Evolutionary conservation across 352 stramenopile species (phyloP).

Genomic region (Globisporangium abappressorium): DNA sequence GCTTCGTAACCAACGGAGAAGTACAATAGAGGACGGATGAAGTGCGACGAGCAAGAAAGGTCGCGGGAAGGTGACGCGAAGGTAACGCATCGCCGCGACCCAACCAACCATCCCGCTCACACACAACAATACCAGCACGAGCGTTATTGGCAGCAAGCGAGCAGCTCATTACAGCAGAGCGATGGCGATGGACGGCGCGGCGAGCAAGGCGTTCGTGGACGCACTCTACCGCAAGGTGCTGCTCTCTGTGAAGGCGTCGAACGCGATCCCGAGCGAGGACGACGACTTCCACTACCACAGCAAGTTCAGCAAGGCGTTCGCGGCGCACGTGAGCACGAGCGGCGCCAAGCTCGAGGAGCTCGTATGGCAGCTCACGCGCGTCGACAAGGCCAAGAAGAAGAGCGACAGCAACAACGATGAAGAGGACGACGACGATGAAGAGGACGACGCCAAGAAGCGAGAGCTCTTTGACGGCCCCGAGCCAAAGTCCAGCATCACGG

Average conservation of each 20-base stretch:
- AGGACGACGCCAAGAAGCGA: constrained; percentile 32
- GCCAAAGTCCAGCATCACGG: constrained; percentile 66
- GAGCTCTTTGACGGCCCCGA: constrained; percentile 78
- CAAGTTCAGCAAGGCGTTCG: constrained; percentile 69
- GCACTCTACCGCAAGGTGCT: constrained; percentile 75
- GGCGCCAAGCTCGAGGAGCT: constrained; percentile 48
- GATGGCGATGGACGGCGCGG: constrained; percentile 16
- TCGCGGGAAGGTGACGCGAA: constrained; percentile 12
- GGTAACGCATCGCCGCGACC: constrained; percentile 8
- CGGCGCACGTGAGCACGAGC: constrained; percentile 29
- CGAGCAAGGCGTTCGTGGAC: constrained; percentile 42
- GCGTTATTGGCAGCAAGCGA: constrained; percentile 2
- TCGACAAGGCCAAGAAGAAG: constrained; percentile 21
- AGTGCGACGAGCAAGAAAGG: background rate
- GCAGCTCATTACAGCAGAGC: background rate
- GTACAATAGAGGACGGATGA: background rate
- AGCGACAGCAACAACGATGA: constrained; percentile 14
- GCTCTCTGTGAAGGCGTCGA: constrained; percentile 79
- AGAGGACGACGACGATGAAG: constrained; percentile 40
- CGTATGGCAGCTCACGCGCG: constrained; percentile 40
- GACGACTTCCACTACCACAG: constrained; percentile 83
- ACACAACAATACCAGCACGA: background rate
- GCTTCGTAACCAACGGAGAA: background rate
- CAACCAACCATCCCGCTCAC: constrained; percentile 7
- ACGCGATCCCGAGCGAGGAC: constrained; percentile 70